A percentile compares a stretch with the other conserved stretches of the same genome.
phyloP scores from a whole-genome alignment of 225 moss, liverwort and hornwort species.

The Thuidium tamariscinum region DNA sequence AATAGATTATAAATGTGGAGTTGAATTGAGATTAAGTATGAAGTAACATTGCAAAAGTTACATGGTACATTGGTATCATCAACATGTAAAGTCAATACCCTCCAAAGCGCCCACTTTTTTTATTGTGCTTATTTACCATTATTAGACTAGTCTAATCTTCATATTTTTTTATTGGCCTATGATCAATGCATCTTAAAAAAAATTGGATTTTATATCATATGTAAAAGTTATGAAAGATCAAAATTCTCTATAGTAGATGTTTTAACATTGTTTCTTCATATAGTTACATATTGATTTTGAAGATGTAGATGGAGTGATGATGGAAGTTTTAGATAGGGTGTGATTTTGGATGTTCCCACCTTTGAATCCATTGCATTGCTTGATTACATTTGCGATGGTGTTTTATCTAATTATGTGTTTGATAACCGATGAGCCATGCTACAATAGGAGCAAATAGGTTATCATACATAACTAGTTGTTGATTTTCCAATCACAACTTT shows the following conservation, averaged over 20 bases:
- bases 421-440: too few relatives aligned
- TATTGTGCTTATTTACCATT: fast-evolving
- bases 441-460: too few relatives aligned
- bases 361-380: neutral
- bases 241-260: neutral
- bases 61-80: neutral
- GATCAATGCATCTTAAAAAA: too few relatives aligned
- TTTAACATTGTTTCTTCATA: neutral
- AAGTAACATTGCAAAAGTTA: neutral
- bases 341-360: neutral
- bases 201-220: too few relatives aligned
- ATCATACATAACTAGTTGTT: too few relatives aligned
- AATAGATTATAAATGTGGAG: neutral
- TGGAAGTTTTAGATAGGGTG: too few relatives aligned
- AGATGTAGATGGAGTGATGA: too few relatives aligned
- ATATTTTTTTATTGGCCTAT: neutral
- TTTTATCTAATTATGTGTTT: too few relatives aligned
- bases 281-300: neutral
- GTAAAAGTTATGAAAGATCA: too few relatives aligned
- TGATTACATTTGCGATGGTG: neutral
- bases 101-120: fast-evolving
- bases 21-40: fast-evolving
- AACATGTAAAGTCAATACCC: neutral
- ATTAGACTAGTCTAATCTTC: neutral
- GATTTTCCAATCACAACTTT: too few relatives aligned